phyloP scores from a whole-genome alignment of 208 protist species.

The Trypanosomatidae sp. region DNA sequence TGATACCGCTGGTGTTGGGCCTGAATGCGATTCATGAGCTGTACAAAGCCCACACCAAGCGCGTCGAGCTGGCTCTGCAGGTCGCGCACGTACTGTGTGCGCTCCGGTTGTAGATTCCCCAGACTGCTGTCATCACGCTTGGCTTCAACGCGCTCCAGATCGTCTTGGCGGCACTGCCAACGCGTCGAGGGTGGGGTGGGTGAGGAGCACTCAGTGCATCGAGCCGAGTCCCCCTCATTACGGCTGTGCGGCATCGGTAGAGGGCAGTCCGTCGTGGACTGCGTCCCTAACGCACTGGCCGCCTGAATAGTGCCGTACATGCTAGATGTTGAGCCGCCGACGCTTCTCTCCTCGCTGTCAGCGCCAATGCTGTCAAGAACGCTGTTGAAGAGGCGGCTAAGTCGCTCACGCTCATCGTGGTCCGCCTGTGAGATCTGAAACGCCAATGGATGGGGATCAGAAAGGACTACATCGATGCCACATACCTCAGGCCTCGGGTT shows the following conservation, averaged over 20 bases:
- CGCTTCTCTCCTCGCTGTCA: background rate
- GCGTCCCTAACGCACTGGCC: background rate
- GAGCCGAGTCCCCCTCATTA: background rate
- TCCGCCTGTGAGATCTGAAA: slow-evolving; percentile 18
- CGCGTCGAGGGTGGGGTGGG: background rate
- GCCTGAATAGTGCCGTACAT: background rate
- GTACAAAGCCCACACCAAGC: slow-evolving; percentile 28
- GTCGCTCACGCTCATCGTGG: slow-evolving; percentile 3
- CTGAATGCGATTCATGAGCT: slow-evolving; percentile 43
- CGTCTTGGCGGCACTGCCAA: background rate
- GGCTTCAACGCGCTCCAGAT: background rate
- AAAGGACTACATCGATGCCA: slow-evolving; percentile 13
- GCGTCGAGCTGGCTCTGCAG: slow-evolving; percentile 21
- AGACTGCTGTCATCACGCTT: background rate
- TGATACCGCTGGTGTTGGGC: slow-evolving; percentile 29
- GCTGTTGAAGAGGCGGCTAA: slow-evolving; percentile 20
- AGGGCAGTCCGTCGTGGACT: background rate
- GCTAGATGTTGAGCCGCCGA: background rate
- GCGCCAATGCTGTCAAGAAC: slow-evolving; percentile 21
- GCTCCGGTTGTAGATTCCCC: slow-evolving; percentile 2
- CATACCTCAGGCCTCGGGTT: slow-evolving; percentile 17
- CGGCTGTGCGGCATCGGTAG: background rate
- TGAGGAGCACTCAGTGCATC: background rate
- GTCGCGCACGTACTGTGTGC: slow-evolving; percentile 7
- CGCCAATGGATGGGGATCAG: slow-evolving; percentile 22